phyloP scores from a whole-genome alignment of 805 yeast species.

The Candida orba region DNA sequence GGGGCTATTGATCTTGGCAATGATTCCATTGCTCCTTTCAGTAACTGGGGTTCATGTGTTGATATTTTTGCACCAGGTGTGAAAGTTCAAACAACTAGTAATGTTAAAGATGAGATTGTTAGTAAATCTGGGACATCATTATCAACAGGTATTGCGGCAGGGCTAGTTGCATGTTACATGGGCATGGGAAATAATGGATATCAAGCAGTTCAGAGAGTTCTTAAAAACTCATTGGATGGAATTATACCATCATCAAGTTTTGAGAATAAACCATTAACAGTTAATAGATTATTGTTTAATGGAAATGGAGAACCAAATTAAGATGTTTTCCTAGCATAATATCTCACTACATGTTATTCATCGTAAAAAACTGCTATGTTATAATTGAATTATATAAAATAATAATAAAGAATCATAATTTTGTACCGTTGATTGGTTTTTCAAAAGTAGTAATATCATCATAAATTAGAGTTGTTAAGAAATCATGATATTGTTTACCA shows the following conservation, averaged over 20 bases:
- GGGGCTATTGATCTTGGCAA: conserved; percentile 80
- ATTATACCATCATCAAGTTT: conserved; percentile 42
- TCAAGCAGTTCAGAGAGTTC: conserved; percentile 32
- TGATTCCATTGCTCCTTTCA: conserved; percentile 40
- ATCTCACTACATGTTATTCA: not conserved
- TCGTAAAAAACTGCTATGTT: not conserved
- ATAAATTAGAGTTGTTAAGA: conserved; percentile 68
- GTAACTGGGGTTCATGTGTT: conserved; percentile 47
- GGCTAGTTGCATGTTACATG: conserved; percentile 38
- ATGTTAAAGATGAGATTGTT: conserved; percentile 22
- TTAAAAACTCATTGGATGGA: conserved; percentile 38
- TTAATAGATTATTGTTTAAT: conserved; percentile 46
- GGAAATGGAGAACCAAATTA: conserved; percentile 27
- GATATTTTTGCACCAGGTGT: conserved; percentile 47
- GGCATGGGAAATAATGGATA: conserved; percentile 30
- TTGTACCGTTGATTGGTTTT: conserved; percentile 9
- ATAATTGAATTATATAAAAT: not conserved
- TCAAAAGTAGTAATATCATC: conserved; percentile 56
- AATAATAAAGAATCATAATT: not conserved
- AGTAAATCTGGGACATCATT: conserved; percentile 43
- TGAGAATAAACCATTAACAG: conserved; percentile 45
- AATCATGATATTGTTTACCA: conserved; percentile 68
- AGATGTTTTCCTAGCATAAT: conserved; percentile 9
- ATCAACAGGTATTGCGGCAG: conserved; percentile 40
- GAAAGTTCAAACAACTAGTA: conserved; percentile 35